These are phyloP conservation scores for Chlorella sp. DNA, from an alignment of 139 green algal species.

Conservation along the genomic window DNA sequence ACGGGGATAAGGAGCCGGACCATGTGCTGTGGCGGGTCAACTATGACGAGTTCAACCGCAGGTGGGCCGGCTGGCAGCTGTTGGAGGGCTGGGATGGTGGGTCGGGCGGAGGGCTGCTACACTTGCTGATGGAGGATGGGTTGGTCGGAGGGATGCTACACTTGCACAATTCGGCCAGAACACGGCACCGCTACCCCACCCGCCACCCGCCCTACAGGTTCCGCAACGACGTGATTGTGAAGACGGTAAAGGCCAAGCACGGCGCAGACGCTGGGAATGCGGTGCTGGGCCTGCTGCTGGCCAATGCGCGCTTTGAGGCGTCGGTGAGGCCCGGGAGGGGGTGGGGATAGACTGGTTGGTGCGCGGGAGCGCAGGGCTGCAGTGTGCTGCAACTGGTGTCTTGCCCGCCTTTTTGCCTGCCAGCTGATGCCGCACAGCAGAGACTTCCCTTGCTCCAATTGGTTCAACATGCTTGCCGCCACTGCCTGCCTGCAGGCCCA, in stretches of 20 bases:
- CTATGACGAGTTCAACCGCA: constrained; percentile 75
- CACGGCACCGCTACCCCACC: no score
- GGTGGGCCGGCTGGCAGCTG: constrained; percentile 28
- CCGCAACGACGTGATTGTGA: constrained; percentile 48
- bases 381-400: neutral
- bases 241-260: constrained; percentile 51
- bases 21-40: constrained; percentile 70
- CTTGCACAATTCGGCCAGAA: no score
- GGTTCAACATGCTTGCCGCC: neutral
- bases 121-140: no score
- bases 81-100: no score
- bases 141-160: no score
- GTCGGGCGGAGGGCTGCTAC: no score
- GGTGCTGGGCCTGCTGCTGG: constrained; percentile 62
- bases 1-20: neutral
- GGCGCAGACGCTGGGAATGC: constrained; percentile 45
- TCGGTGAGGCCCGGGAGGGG: constrained; percentile 17
- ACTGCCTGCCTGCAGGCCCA: constrained; percentile 13
- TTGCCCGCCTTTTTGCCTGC: neutral
- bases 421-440: neutral
- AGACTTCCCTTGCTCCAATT: no score
- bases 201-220: constrained; percentile 1
- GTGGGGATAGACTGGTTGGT: no score
- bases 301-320: constrained; percentile 46
- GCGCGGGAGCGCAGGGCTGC: no score